phyloP scores from a whole-genome alignment of 2,329 filamentous ascomycete genomes.

The Amesomyces nigricolor region DNA sequence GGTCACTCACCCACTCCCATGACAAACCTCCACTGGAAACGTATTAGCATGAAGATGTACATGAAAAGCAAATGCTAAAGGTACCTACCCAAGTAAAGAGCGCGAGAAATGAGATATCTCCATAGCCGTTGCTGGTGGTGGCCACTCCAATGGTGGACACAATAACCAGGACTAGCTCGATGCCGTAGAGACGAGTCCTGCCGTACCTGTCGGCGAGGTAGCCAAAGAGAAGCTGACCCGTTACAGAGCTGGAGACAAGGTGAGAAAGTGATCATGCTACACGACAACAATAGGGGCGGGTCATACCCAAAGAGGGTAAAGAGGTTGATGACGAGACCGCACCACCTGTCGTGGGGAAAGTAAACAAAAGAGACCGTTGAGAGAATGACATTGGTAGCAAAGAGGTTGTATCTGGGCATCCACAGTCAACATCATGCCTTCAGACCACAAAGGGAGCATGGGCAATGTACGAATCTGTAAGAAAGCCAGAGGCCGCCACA shows the following conservation, averaged over 20 bases:
- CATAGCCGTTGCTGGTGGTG: conserved; percentile 46
- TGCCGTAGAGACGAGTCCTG: conserved; percentile 51
- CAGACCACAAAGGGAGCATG: too few relatives aligned
- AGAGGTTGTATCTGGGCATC: conserved; percentile 45
- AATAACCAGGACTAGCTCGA: conserved; percentile 51
- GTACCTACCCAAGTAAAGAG: conserved; percentile 43
- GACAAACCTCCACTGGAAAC: conserved; percentile 45
- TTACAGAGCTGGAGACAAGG: conserved; percentile 35
- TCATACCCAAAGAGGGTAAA: conserved; percentile 43
- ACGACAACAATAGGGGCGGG: not conserved
- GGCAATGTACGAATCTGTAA: conserved; percentile 53
- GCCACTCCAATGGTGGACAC: conserved; percentile 52
- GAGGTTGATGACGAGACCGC: conserved; percentile 46
- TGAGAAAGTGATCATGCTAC: not conserved
- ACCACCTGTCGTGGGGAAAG: conserved; percentile 42
- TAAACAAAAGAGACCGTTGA: conserved; percentile 49
- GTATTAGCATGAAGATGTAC: not conserved
- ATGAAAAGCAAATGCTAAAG: not conserved
- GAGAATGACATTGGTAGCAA: conserved; percentile 51
- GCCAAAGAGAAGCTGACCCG: conserved; percentile 48
- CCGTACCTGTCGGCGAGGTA: conserved; percentile 50
- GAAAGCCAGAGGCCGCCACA: conserved; percentile 49
- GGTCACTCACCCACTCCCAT: conserved; percentile 43
- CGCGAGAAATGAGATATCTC: conserved; percentile 45
- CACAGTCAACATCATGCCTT: too few relatives aligned